Conservation (phyloP, 2,329 filamentous ascomycete species). For the Kalaharituber pfeilii region DNA sequence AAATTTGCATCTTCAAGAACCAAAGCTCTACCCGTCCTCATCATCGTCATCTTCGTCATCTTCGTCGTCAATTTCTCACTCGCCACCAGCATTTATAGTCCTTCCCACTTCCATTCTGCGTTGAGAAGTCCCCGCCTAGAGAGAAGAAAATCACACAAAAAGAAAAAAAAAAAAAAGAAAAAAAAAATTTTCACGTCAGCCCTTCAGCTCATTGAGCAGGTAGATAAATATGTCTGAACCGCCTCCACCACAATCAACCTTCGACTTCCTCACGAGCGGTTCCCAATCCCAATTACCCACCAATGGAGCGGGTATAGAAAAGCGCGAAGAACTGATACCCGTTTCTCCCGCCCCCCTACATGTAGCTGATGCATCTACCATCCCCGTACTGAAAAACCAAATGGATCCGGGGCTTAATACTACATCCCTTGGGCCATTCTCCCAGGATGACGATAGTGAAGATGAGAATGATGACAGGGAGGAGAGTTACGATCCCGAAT, state of each 20-base stretch:
- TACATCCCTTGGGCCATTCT: conserved; percentile 5
- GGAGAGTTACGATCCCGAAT: not conserved
- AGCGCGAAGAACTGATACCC: conserved; percentile 31
- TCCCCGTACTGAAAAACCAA: conserved; percentile 52
- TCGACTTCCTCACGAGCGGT: conserved; percentile 8
- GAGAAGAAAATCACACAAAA: not conserved
- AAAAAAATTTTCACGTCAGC: not conserved
- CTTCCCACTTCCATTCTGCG: conserved; percentile 9
- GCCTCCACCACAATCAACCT: not conserved
- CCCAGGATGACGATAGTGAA: conserved; percentile 2
- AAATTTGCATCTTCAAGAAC: not conserved
- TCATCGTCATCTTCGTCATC: not conserved
- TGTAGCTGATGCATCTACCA: conserved; percentile 48
- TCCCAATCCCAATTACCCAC: conserved; percentile 12
- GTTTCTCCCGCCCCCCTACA: conserved; percentile 55
- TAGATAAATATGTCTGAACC: conserved; percentile 18
- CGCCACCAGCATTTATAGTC: conserved; percentile 6
- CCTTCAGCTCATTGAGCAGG: conserved; percentile 1
- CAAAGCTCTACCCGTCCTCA: not conserved
- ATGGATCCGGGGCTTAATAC: conserved; percentile 51
- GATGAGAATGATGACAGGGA: conserved; percentile 1
- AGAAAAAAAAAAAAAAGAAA: conserved; percentile 1
- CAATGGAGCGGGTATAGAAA: conserved; percentile 17
- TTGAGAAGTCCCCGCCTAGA: conserved; percentile 6
- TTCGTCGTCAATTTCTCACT: conserved; percentile 5